A percentile compares a stretch with the other conserved stretches of the same genome.
These are phyloP conservation scores for Tephrocybe sp. DNA, from an alignment of 768 basidiomycete species.

Conservation along the genomic window DNA sequence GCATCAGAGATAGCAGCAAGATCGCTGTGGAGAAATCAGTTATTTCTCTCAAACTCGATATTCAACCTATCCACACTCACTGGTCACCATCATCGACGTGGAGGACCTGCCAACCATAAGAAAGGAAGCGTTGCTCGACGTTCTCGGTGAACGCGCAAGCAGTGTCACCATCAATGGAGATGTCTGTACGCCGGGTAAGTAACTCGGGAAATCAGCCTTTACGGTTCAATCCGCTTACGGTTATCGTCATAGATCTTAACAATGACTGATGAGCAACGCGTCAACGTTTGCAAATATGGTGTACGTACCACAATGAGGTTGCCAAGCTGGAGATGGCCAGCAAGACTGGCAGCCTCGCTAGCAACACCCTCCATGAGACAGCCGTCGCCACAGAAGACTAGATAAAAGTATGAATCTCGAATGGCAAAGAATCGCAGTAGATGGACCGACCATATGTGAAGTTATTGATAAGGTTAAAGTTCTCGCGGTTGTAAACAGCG, in stretches of 20 bases:
- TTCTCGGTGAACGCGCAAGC: conserved; percentile 92
- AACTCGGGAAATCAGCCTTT: conserved; percentile 8
- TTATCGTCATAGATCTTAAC: conserved; percentile 91
- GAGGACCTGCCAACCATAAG: conserved; percentile 95
- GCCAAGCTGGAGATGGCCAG: conserved; percentile 90
- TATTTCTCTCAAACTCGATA: background rate
- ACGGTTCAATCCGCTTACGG: conserved; percentile 48
- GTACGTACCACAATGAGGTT: conserved; percentile 83
- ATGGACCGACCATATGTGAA: conserved; percentile 72
- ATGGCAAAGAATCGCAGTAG: background rate
- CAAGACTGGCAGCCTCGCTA: conserved; percentile 88
- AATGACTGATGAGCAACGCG: conserved; percentile 10
- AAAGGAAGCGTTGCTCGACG: conserved; percentile 80
- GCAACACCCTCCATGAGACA: conserved; percentile 97
- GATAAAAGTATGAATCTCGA: conserved; percentile 7
- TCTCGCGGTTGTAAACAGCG: conserved; percentile 87
- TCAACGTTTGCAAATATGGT: background rate
- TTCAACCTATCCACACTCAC: conserved; percentile 37
- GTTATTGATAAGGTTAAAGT: conserved; percentile 79
- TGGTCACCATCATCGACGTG: conserved; percentile 77
- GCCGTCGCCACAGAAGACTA: conserved; percentile 91
- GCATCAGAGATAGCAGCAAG: conserved; percentile 73
- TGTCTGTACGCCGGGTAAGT: conserved; percentile 48
- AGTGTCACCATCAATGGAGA: conserved; percentile 95
- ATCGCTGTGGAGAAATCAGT: conserved; percentile 48